Conservation (phyloP, 2,329 filamentous ascomycete genomes). For the Phialophora expanda region DNA sequence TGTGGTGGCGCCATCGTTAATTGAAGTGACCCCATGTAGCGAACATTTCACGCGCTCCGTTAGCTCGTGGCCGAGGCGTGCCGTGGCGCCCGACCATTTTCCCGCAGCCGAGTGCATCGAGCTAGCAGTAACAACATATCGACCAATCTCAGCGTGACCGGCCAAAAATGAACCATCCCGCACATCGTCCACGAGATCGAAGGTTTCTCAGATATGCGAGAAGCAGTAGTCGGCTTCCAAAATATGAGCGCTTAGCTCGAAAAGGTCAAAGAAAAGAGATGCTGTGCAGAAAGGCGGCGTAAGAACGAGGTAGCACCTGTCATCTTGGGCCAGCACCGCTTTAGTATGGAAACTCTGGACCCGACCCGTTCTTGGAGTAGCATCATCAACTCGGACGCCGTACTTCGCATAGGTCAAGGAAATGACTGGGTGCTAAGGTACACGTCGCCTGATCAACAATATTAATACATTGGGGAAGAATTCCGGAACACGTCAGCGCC, state of each 20-base stretch:
- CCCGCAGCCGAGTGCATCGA: not conserved
- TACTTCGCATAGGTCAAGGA: not conserved
- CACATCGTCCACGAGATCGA: not conserved
- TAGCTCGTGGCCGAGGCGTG: not conserved
- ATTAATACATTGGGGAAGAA: not conserved
- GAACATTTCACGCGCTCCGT: not conserved
- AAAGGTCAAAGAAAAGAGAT: not conserved
- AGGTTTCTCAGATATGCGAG: not conserved
- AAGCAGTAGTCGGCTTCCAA: not conserved
- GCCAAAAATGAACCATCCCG: not conserved
- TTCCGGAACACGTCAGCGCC: not conserved
- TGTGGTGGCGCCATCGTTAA: not conserved
- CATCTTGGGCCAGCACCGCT: not conserved
- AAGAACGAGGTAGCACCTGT: not conserved
- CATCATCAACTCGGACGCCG: not conserved
- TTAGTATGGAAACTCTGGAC: not conserved
- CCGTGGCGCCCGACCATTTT: not conserved
- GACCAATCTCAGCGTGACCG: not conserved
- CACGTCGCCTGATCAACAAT: not conserved
- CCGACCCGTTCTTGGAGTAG: not conserved
- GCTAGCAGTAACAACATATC: not conserved
- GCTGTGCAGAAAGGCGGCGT: not conserved
- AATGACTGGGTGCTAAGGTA: not conserved
- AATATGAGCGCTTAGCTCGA: not conserved
- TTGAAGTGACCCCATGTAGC: not conserved